Base-by-base conservation (phyloP, 371 early-diverging fungal species). In the Syncephalastrum monosporum region DNA sequence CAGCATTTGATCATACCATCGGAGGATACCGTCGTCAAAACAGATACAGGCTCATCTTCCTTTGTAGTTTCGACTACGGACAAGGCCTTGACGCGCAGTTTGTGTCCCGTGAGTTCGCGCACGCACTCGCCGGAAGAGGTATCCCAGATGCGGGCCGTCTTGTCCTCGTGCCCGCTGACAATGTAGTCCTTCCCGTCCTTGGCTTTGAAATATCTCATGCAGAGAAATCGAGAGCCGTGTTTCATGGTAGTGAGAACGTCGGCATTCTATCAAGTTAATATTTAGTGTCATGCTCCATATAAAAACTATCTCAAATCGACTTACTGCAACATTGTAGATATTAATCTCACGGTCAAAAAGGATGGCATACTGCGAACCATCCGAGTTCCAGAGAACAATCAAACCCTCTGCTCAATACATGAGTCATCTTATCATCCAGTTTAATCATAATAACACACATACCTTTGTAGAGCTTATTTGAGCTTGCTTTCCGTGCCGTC, bases 401-500 rank as follows among this genome's bases (percentile, higher is more conserved):
- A 87, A 68, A 0, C 87, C 90, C 48, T 83, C 84, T 60, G 42
- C 12, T 1, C 1, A 51, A 15, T 16, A 15, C 24, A 12, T 50
- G 38, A 38, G 38, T 50, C 19, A 50, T 33, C 50, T 5, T 15
- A 50, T 50, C 48, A 48, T 41, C 38, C 16, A 14, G 10, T 21
- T 10, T 10, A 8, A 5, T 44, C 8, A 19, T 48, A 6, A 21
- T 2, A 2, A 17, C 13, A 10, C 17, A 42, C 55, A 47, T 67
- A 79, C 82, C 79, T 72, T 72, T 73, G 12, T 74, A 72, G 24
- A 91, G 56, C 55, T 82, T 84, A 45, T 74, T 74, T 19, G 79
- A 79, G 64, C 86, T 87, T 0, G 94, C 93, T 65, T 92, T 90
- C 27, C 82, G 79, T 21, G 93, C 97, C 43, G 86, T 86, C 60